Evolutionary conservation across 2,329 filamentous ascomycete species (phyloP), one percentile per base, ranked within the genome.

Genomic region (Epichloe elymi): DNA sequence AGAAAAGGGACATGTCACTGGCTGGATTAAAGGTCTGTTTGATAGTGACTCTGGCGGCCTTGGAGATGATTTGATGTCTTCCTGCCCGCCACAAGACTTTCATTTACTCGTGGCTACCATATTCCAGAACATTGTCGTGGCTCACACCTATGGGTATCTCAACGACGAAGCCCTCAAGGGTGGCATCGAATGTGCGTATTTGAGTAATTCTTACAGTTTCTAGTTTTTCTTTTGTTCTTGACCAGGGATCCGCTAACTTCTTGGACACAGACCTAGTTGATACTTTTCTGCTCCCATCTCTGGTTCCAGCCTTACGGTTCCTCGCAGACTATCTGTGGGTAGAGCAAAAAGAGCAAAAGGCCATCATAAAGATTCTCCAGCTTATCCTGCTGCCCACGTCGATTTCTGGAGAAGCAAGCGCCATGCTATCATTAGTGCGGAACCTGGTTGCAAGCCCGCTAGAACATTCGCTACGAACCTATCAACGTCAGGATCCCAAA

Each of bases 41-140:
- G 82, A 87, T 55, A 80, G 78, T 7, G 86, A 90, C 58, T 78
- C 80, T 12, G 79, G 81, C 37, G 85, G 85, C 0, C 77, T 93
- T 3, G 82, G 82, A 7, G 87, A 93, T 59, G 87, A 91, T 52
- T 70, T 91, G 7, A 87, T 91, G 79, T 83, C 85, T 8, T 85
- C 85, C 1, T 93, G 87, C 58, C 82, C 83, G 1, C 88, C 88
- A 1, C 86, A 90, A 60, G 82, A 89, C 39, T 93, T 93, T 62
- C 91, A 91, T 59, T 69, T 86, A 17, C 73, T 93, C 4, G 80
- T 89, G 14, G 85, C 88, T 1, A 84, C 85, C 0, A 69, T 93
- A 0, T 89, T 91, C 61, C 77, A 84, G 57, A 84, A 88, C 57
- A 87, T 85, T 41, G 78, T 88, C 0, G 70, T 85, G 37, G 87